Conservation (phyloP, 1,284 basidiomycete species). For the Irpex sp. region DNA sequence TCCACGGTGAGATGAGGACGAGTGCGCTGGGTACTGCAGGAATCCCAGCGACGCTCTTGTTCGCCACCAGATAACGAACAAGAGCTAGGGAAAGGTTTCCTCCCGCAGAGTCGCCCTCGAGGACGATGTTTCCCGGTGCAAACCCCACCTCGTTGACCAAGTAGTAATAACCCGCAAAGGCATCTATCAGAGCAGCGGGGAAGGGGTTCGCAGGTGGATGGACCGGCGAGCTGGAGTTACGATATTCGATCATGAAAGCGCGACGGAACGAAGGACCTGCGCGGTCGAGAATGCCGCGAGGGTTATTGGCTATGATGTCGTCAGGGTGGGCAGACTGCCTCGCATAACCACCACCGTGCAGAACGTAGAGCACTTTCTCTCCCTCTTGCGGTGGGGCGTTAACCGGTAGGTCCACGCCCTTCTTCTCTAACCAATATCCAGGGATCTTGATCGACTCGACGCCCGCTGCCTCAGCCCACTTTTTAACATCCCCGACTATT, state of each 20-base stretch:
- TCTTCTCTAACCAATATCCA: conserved; percentile 51
- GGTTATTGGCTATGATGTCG: conserved; percentile 26
- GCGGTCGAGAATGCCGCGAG: conserved; percentile 15
- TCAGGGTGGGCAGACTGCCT: conserved; percentile 20
- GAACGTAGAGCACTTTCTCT: conserved; percentile 45
- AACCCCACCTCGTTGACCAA: conserved; percentile 34
- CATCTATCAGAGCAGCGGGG: conserved; percentile 46
- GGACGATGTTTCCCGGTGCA: conserved; percentile 37
- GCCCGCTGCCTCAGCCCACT: conserved; percentile 33
- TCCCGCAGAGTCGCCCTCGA: conserved; percentile 53
- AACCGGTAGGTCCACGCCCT: conserved; percentile 26
- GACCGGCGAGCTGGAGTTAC: conserved; percentile 20
- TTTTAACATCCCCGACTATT: conserved; percentile 40
- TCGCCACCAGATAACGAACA: conserved; percentile 25
- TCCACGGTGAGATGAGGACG: conserved; percentile 55
- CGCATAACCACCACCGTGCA: conserved; percentile 50
- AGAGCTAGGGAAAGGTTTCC: conserved; percentile 43
- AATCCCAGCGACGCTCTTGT: conserved; percentile 12
- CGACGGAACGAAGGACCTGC: conserved; percentile 21
- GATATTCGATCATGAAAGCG: conserved; percentile 30
- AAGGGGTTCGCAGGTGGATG: conserved; percentile 29
- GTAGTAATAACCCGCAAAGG: conserved; percentile 39
- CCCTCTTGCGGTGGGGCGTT: conserved; percentile 33
- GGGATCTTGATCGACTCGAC: conserved; percentile 42
- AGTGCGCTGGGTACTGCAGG: conserved; percentile 28